These are phyloP conservation scores for Coccomyxa sp. DNA, from an alignment of 139 green algal species.

Conservation along the genomic window DNA sequence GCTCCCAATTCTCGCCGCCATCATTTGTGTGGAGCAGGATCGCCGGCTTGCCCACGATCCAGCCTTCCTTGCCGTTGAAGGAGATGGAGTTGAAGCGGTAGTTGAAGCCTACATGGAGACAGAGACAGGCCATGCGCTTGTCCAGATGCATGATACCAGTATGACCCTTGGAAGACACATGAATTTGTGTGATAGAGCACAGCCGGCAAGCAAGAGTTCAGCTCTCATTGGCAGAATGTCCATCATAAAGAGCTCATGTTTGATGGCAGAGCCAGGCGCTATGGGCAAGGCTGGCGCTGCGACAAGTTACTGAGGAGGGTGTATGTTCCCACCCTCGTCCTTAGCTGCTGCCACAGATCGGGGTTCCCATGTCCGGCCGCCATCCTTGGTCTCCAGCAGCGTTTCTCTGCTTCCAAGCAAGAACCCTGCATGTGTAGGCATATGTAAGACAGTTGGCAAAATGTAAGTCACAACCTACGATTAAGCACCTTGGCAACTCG, in stretches of 20 bases:
- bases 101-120: conserved; percentile 38
- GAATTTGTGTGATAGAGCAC: too few species aligned
- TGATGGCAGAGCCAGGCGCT: too few species aligned
- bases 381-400: conserved; percentile 95
- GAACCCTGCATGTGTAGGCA: conserved; percentile 64
- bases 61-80: conserved; percentile 95
- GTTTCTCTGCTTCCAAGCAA: conserved; percentile 95
- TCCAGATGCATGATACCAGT: too few species aligned
- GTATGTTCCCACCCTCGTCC: conserved; percentile 58
- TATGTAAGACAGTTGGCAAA: too few species aligned
- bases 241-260: too few species aligned
- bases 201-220: too few species aligned
- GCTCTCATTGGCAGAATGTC: too few species aligned
- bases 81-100: conserved; percentile 90
- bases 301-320: not conserved
- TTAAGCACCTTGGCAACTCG: too few species aligned
- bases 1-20: conserved; percentile 91
- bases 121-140: too few species aligned
- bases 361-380: conserved; percentile 87
- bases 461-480: too few species aligned
- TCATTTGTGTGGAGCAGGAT: conserved; percentile 97
- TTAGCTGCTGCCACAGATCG: conserved; percentile 52
- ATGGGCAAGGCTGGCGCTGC: too few species aligned
- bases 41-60: conserved; percentile 98
- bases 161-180: too few species aligned